These are phyloP conservation scores for Cryptosporidium canis DNA, from an alignment of 169 alveolate genomes.

Conservation along the genomic window DNA sequence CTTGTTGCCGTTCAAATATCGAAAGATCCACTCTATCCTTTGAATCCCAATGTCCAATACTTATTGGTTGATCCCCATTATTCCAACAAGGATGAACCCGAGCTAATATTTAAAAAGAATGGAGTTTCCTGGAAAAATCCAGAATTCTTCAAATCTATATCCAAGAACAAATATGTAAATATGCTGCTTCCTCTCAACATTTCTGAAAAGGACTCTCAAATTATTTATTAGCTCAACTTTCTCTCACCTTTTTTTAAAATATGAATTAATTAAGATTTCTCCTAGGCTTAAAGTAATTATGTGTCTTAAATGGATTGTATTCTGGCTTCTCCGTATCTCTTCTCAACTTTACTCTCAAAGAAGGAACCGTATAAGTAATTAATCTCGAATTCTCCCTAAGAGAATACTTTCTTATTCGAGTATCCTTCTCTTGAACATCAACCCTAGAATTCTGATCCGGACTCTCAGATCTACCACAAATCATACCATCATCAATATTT, in stretches of 20 bases:
- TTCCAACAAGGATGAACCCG: conserved; percentile 77
- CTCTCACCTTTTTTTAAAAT: background rate
- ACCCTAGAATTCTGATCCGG: background rate
- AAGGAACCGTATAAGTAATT: conserved; percentile 60
- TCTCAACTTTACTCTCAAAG: conserved; percentile 66
- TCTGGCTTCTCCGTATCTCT: conserved; percentile 72
- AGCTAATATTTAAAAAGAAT: conserved; percentile 71
- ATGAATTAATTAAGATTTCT: conserved; percentile 11
- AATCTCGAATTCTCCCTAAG: conserved; percentile 54
- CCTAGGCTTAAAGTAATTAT: conserved; percentile 41
- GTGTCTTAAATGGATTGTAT: conserved; percentile 65
- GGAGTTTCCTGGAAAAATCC: conserved; percentile 81
- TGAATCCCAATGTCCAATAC: conserved; percentile 73
- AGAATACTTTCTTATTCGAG: conserved; percentile 9
- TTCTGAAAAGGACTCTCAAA: conserved; percentile 70
- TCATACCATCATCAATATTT: background rate
- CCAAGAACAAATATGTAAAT: conserved; percentile 78
- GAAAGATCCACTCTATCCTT: conserved; percentile 50
- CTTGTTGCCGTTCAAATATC: conserved; percentile 78
- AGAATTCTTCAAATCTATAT: conserved; percentile 76
- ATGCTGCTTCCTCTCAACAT: conserved; percentile 77
- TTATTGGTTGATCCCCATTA: conserved; percentile 83
- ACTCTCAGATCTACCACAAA: background rate
- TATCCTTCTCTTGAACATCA: background rate
- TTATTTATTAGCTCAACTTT: conserved; percentile 19